Conservation (phyloP, 129 eudicot genomes). For the Saussurea involucrata region DNA sequence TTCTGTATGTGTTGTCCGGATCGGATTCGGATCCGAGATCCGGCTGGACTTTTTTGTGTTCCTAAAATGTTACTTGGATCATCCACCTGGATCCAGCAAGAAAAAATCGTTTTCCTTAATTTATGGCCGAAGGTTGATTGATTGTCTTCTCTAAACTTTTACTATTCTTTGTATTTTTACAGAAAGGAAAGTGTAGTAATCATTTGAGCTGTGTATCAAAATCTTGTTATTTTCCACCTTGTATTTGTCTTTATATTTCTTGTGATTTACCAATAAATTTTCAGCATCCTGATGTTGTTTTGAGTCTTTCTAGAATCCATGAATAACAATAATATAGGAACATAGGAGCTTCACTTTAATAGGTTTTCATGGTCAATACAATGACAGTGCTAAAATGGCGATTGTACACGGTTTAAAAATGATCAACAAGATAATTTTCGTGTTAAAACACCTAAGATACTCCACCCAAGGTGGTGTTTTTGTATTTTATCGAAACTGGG, state of each 20-base stretch:
- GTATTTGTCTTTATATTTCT: too few species aligned
- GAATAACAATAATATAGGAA: not conserved
- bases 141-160: not conserved
- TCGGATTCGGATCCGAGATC: constrained; percentile 14
- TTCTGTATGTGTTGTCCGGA: not conserved
- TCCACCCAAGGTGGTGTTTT: not conserved
- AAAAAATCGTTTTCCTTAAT: not conserved
- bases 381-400: constrained; percentile 5
- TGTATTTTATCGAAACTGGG: not conserved
- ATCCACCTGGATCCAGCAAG: not conserved
- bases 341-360: constrained; percentile 2
- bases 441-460: not conserved
- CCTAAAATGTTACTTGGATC: not conserved
- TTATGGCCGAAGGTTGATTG: constrained; percentile 2
- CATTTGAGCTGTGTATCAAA: not conserved
- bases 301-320: not conserved
- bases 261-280: too few species aligned
- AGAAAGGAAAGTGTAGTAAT: not conserved
- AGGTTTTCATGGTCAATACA: not conserved
- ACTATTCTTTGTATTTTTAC: not conserved
- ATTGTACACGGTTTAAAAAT: not conserved
- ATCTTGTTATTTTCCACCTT: not conserved
- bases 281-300: not conserved
- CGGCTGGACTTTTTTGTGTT: not conserved
- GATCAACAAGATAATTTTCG: not conserved